Percentiles rank a stretch among this genome's conserved stretches.
These are phyloP conservation scores for Wakefieldia striispora DNA, from an alignment of 768 basidiomycete species.

Conservation along the genomic window DNA sequence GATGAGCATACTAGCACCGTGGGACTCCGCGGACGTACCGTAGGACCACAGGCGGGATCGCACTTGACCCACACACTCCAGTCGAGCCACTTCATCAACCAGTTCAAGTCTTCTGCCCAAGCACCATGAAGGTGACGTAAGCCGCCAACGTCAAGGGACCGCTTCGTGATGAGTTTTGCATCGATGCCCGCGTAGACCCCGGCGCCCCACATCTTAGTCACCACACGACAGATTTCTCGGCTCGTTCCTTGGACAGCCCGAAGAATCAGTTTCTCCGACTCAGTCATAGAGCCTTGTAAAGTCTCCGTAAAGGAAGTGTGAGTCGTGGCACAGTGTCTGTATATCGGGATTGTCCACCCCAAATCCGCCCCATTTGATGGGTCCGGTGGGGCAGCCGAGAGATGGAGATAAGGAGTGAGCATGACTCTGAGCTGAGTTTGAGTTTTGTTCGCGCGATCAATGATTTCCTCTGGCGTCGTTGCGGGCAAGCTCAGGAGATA, in stretches of 20 bases:
- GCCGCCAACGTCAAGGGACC: neutral
- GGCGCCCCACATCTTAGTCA: neutral
- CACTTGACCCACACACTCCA: conserved; percentile 51
- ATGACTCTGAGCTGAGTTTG: no score
- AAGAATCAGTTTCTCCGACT: neutral
- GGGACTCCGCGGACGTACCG: conserved; percentile 33
- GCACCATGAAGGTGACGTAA: conserved; percentile 4
- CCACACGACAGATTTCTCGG: neutral
- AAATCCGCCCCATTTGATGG: neutral
- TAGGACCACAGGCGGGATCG: conserved; percentile 40
- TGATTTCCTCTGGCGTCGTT: neutral
- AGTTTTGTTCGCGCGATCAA: neutral
- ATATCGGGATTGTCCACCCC: conserved; percentile 29
- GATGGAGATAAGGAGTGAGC: conserved; percentile 23
- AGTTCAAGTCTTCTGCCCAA: conserved; percentile 37
- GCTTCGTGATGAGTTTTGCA: neutral
- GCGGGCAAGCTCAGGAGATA: conserved; percentile 15
- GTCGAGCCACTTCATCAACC: conserved; percentile 46
- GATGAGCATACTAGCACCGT: no score
- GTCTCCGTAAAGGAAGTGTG: conserved; percentile 13
- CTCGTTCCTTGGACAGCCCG: neutral
- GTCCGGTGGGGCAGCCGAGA: conserved; percentile 1
- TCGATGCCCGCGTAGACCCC: conserved; percentile 24
- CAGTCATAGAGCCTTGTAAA: conserved; percentile 16
- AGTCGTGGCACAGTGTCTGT: conserved; percentile 19